Conservation (phyloP, 129 eudicot species). For the Pittosporum tobira region DNA sequence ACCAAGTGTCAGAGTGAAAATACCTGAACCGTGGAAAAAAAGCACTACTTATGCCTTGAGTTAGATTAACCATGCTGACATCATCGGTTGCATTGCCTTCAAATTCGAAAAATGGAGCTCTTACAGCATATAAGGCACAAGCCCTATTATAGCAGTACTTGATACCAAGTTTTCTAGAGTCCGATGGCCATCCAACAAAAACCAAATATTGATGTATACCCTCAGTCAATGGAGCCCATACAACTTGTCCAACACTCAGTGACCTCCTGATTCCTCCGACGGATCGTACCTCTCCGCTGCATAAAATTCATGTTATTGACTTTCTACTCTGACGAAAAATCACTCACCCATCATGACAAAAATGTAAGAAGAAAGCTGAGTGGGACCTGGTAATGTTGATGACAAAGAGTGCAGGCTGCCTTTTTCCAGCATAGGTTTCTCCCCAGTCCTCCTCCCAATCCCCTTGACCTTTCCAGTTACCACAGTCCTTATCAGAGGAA, state of each 20-base stretch:
- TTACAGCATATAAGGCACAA: constrained; percentile 80
- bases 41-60: constrained; percentile 68
- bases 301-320: constrained; percentile 9
- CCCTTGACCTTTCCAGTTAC: constrained; percentile 95
- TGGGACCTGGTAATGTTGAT: constrained; percentile 53
- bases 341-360: background rate
- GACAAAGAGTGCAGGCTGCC: constrained; percentile 82
- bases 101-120: constrained; percentile 42
- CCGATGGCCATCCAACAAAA: constrained; percentile 95
- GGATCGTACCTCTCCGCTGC: constrained; percentile 83
- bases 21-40: constrained; percentile 87
- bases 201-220: constrained; percentile 51
- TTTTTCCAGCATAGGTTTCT: constrained; percentile 77
- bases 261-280: constrained; percentile 66
- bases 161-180: constrained; percentile 73
- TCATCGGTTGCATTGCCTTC: constrained; percentile 38
- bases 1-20: constrained; percentile 1
- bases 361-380: constrained; percentile 12
- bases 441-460: constrained; percentile 98
- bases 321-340: constrained; percentile 9
- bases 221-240: constrained; percentile 72
- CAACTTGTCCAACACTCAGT: constrained; percentile 87
- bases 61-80: constrained; percentile 31
- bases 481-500: constrained; percentile 61
- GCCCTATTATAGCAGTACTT: constrained; percentile 84